A percentile compares a stretch with the other conserved stretches of the same genome.
Evolutionary conservation across 805 yeast species (phyloP).

Genomic region (Middelhovenomyces tepae): DNA sequence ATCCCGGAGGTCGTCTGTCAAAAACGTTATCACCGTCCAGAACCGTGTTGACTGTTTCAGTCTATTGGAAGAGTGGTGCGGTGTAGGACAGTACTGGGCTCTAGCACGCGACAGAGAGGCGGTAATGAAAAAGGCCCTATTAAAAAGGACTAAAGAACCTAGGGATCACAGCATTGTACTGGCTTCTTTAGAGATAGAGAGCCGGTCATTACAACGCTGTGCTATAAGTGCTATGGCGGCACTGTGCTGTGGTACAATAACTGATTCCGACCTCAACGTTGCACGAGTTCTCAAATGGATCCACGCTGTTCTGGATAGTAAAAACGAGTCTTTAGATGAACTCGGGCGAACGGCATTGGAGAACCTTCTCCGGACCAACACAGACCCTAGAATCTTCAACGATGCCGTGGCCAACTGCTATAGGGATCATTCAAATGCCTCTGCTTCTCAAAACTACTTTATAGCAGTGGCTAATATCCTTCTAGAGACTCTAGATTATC

Average conservation of each 20-base stretch:
- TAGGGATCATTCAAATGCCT: slow-evolving; percentile 31
- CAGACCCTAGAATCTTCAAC: slow-evolving; percentile 39
- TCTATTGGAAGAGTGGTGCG: slow-evolving; percentile 90
- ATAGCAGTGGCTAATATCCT: slow-evolving; percentile 60
- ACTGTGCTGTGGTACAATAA: slow-evolving; percentile 64
- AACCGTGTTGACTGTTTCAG: slow-evolving; percentile 77
- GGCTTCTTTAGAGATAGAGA: slow-evolving; percentile 75
- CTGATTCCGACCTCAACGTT: slow-evolving; percentile 44
- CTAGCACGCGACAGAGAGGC: slow-evolving; percentile 60
- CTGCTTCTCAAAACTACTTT: slow-evolving; percentile 62
- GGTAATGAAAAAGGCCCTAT: slow-evolving; percentile 38
- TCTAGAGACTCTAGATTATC: slow-evolving; percentile 39
- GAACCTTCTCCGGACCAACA: slow-evolving; percentile 56
- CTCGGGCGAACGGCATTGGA: slow-evolving; percentile 65
- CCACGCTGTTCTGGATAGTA: slow-evolving; percentile 44
- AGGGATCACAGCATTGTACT: slow-evolving; percentile 33
- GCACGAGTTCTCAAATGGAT: slow-evolving; percentile 69
- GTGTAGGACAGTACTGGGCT: slow-evolving; percentile 59
- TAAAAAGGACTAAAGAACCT: slow-evolving; percentile 33
- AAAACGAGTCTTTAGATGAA: slow-evolving; percentile 49
- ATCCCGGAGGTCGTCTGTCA: slow-evolving; percentile 23
- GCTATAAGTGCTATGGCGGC: slow-evolving; percentile 80
- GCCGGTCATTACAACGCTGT: slow-evolving; percentile 56
- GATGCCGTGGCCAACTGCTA: slow-evolving; percentile 71
- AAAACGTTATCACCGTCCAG: slow-evolving; percentile 71